Base-by-base conservation (phyloP, 2,329 filamentous ascomycete genomes). In the Talaromyces albobiverticillius region DNA sequence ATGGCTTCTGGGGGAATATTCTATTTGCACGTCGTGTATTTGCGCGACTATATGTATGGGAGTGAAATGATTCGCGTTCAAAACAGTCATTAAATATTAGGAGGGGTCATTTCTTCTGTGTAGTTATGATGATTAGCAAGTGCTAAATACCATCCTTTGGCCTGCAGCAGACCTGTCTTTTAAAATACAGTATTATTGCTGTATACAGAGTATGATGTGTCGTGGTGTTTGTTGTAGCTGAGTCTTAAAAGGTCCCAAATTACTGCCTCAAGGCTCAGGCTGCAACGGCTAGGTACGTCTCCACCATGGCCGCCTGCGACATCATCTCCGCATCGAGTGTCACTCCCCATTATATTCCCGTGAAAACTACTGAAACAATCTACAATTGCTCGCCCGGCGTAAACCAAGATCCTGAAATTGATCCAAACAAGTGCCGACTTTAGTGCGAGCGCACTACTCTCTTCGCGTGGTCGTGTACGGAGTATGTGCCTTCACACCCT, bases 1-100 rank as follows among this genome's bases (percentile, higher is more conserved):
- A 62, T 10, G 38, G 40, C 9, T 11, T 20, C 26, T 51, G 42
- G 52, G 13, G 20, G 8, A 18, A 3, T 90, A 67, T 84, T 34
- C 31, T 34, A 34, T 34, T 34, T 34, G 31, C 26, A 29, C 26
- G 10, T 2, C 71, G 71, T 0, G n/a, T n/a, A n/a, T n/a, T n/a
- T n/a, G n/a, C n/a, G n/a, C n/a, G 34, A 31, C 11, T 36, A 50
- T 13, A 22, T 50, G 14, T 40, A 40, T 25, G 40, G 40, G 32
- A 50, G 38, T 32, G 67, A 78, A 29, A 29, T 29, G 26, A 29
- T 29, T 29, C 10, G 26, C 26, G n/a, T n/a, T n/a, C n/a, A n/a
- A n/a, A n/a, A n/a, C n/a, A 16, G 26, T 13, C 26, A 40, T 11
- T 4, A 18, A 40, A 38, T 18, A 20, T 23, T 23, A 29, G 8